These are phyloP conservation scores for Schizochytrium sp. DNA, from an alignment of 108 stramenopile species.

Conservation along the genomic window DNA sequence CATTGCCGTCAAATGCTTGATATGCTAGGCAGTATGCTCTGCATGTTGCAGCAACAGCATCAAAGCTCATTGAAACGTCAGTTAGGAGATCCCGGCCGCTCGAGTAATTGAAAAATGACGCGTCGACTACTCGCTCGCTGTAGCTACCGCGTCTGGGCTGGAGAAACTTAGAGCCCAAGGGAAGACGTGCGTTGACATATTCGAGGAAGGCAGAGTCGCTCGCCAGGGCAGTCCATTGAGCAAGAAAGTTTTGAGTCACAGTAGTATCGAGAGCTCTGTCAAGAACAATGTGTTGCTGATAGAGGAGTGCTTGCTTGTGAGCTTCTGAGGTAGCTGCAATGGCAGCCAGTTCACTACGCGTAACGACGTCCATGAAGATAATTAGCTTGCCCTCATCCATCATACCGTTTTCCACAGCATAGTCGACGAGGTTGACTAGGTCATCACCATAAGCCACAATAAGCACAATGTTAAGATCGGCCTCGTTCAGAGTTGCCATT, in stretches of 20 bases:
- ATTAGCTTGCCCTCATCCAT: not conserved
- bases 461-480: conserved; percentile 32
- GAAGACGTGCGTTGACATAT: not conserved
- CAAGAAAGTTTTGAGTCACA: not conserved
- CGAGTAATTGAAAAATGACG: not conserved
- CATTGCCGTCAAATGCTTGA: not conserved
- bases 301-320: not conserved
- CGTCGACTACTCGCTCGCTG: not conserved
- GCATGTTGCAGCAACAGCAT: conserved; percentile 33
- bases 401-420: conserved; percentile 12
- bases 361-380: conserved; percentile 11
- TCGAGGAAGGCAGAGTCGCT: not conserved
- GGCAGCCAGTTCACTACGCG: not conserved
- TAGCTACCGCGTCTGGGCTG: not conserved
- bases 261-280: not conserved
- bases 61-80: conserved; percentile 21
- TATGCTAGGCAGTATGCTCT: not conserved
- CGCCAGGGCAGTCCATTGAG: not conserved
- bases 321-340: not conserved
- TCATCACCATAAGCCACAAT: conserved; percentile 19
- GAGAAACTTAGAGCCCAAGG: not conserved
- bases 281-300: not conserved
- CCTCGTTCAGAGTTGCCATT: not conserved
- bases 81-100: not conserved
- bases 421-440: not conserved